Base-by-base conservation (phyloP, 2,329 filamentous ascomycete genomes). In the Emericellopsis atlantica region DNA sequence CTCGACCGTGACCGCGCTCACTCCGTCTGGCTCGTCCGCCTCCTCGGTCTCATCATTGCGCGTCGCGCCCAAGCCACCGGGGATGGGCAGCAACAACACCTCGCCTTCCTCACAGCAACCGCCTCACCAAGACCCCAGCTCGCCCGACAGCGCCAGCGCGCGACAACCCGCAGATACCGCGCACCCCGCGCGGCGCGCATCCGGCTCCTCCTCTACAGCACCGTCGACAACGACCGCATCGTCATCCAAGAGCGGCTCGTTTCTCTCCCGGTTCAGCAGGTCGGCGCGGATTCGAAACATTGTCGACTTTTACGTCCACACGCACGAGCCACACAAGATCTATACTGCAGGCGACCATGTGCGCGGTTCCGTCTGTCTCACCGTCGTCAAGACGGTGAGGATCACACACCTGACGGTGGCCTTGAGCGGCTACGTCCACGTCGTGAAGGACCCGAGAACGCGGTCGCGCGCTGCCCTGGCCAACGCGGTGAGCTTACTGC, bases 371-470 rank as follows among this genome's bases (percentile, higher is more conserved):
- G 83, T 90, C 37, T 69, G 85, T 45, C 65, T 90, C 50, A 81
- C 77, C 43, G 73, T 87, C 31, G 66, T 82, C 51, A 87, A 87
- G 58, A 79, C 84, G 15, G 63, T 87, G 46, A 73, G 83, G 50
- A 76, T 92, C 51, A 90, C 85, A 7, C 85, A 92, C 62, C 68
- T 92, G 38, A 84, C 83, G 10, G 81, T 90, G 46, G 76, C 79
- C 45, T 65, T 92, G 41, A 82, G 87, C 56, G 85, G 85, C 45
- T 87, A 79, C 57, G 83, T 86, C 42, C 80, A 84, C 54, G 83
- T 89, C 37, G 85, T 79, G 64, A 87, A 84, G 60, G 81, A 77
- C 49, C 72, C 76, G 32, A 71, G 72, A 37, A 70, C 70, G 37
- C 70, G 72, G 41, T 63, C 67, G 45, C 72, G 72, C 44, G 32